Base-by-base conservation (phyloP, 345 rosid species). In the Luvunga scandens region DNA sequence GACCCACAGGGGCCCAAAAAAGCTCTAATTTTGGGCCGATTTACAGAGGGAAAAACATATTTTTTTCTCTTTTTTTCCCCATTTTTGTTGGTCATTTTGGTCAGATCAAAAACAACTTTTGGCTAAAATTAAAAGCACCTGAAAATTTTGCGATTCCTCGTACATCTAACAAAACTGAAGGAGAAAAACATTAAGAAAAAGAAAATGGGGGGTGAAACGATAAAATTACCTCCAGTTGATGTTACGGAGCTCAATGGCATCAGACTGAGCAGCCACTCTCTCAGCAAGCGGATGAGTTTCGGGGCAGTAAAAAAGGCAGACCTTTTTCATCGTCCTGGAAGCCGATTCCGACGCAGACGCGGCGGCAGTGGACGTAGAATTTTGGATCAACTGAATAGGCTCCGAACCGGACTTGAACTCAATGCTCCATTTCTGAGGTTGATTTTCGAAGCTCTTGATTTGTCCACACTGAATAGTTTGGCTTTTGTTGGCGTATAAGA, bases 271-370 rank as follows among this genome's bases (percentile, higher is more conserved):
- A 19, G 96, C 94, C 57, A 93, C 78, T 77, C 93, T 85, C 91
- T 92, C 88, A 7, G 99, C 99, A 36, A 95, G 93, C n/a, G 88
- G 84, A 82, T 78, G 85, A 36, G 91, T 93, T 86, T 95, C 99
- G 60, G 82, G 87, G 76, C 92, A 90, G 85, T 87, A 85, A 82
- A 93, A 95, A 66, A 95, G 96, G 61, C 88, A 90, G 36, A 93
- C 91, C 55, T 86, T 88, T 81, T 93, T 93, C 55, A 83, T 81
- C 67, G 77, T 72, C 74, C 89, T 88, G n/a, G 90, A 33, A 21
- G 86, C 87, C 4, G 94, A 84, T 42, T 81, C 89, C 6, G 91
- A 82, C 28, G 82, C 74, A 7, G 89, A 75, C 25, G 88, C 22
- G 56, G 93, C 87, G 10, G 93, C 85, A 87, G 89, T 87, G 16